Base-by-base conservation (phyloP, 768 basidiomycete species). In the Kwoniella mangroviensis region DNA sequence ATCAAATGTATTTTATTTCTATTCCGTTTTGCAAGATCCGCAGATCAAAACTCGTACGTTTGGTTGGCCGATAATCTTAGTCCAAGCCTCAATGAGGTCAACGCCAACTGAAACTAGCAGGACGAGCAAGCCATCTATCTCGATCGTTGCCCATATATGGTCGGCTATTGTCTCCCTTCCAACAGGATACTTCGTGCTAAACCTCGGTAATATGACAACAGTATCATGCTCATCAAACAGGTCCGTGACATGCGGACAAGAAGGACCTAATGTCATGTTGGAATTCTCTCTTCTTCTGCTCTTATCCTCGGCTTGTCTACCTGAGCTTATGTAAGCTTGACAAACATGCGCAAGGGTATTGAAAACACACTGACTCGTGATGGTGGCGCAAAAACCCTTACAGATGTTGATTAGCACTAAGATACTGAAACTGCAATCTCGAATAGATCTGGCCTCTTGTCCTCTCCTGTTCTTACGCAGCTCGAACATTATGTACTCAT, bases 271-370 rank as follows among this genome's bases (percentile, higher is more conserved):
- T 54, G 21, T 24, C 53, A 21, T 24, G 21, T 54, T 54, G 12
- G 10, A 17, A 9, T 1, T 15, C 12, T 34, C 28, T 15, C 26
- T 24, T 34, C 26, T 57, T 34, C 26, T 28, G 22, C 12, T 34
- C 34, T 41, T 4, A 13, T 58, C 17, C 26, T 19, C n/a, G 26
- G n/a, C 3, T 58, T 0, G 9, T 19, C 15, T 58, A 58, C 26
- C 24, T 26, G 17, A 28, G 49, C 63, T 65, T 65, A 65, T 43
- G 54, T 65, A 65, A 65, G 63, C 28, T 10, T 26, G 63, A 65
- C 63, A 65, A 65, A 65, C 63, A 65, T 42, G 40, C 63, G 63
- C 63, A 65, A 49, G 63, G 63, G 63, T 22, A 11, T 42, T 43
- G 22, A 28, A 15, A 59, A 34, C 58, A n/a, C 4, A 34, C 42